Evolutionary conservation across 768 basidiomycete genomes (phyloP).

Genomic region (Leccinum aurantiacum): DNA sequence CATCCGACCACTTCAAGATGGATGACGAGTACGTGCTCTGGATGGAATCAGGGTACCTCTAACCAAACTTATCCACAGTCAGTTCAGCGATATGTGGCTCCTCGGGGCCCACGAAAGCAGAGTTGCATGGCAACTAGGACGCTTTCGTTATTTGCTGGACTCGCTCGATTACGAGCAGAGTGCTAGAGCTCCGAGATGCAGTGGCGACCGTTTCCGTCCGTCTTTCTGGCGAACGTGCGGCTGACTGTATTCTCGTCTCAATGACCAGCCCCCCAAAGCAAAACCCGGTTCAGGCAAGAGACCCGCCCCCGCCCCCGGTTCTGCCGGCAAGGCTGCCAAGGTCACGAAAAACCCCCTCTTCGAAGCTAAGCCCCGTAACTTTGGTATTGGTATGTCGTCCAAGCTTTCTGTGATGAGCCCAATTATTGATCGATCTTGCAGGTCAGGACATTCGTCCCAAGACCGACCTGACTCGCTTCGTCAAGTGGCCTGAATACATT

Average conservation of each 20-base stretch:
- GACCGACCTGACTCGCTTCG: conserved; percentile 92
- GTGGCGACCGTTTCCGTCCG: conserved; percentile 29
- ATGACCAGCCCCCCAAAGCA: conserved; percentile 84
- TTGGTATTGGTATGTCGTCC: conserved; percentile 82
- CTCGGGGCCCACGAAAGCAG: conserved; percentile 31
- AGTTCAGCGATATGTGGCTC: conserved; percentile 22
- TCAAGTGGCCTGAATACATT: conserved; percentile 99
- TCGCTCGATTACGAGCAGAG: conserved; percentile 31
- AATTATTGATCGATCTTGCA: conserved; percentile 31
- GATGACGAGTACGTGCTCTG: conserved; percentile 47
- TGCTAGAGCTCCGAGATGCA: conserved; percentile 56
- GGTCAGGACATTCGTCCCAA: conserved; percentile 92
- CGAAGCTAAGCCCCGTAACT: conserved; percentile 87
- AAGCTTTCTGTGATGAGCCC: background rate
- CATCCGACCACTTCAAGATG: conserved; percentile 36
- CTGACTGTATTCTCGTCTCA: conserved; percentile 68
- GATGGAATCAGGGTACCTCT: conserved; percentile 36
- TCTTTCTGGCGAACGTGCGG: conserved; percentile 26
- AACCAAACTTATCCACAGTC: conserved; percentile 20
- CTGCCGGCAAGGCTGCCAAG: conserved; percentile 74
- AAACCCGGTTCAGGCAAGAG: conserved; percentile 77
- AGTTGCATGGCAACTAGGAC: conserved; percentile 41
- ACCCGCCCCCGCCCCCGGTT: conserved; percentile 81
- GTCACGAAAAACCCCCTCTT: conserved; percentile 94
- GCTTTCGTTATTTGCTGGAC: conserved; percentile 43